Percentiles rank a stretch among this genome's conserved stretches.
Evolutionary conservation across 2,329 filamentous ascomycete species (phyloP).

Genomic region (Ophiosphaerella narmari): DNA sequence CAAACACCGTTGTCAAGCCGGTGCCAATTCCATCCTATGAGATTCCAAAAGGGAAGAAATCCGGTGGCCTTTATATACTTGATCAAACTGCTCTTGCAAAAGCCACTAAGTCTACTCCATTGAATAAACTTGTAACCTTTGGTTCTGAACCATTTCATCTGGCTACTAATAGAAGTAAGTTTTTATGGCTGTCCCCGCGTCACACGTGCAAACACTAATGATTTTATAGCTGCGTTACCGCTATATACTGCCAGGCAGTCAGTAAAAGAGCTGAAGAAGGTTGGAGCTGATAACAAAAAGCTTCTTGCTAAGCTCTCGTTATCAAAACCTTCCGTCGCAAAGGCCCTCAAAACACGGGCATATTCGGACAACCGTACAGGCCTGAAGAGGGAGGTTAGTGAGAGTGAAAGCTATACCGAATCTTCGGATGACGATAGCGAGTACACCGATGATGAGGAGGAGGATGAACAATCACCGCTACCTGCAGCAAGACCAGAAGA

Average conservation of each 20-base stretch:
- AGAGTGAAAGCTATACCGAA: slow-evolving; percentile 52
- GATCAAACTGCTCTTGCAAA: slow-evolving; percentile 48
- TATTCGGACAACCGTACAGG: slow-evolving; percentile 12
- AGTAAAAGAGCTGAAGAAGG: slow-evolving; percentile 51
- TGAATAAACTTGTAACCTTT: slow-evolving; percentile 52
- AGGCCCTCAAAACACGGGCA: slow-evolving; percentile 20
- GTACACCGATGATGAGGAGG: slow-evolving; percentile 60
- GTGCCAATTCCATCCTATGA: slow-evolving; percentile 37
- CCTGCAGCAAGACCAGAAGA: slow-evolving; percentile 58
- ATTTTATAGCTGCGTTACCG: slow-evolving; percentile 45
- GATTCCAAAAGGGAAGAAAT: slow-evolving; percentile 40
- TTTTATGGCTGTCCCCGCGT: slow-evolving; percentile 1
- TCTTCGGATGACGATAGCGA: slow-evolving; percentile 57
- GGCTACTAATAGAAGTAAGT: slow-evolving; percentile 52
- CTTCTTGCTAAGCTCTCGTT: slow-evolving; percentile 40
- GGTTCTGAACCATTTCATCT: slow-evolving; percentile 49
- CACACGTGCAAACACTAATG: slow-evolving; percentile 21
- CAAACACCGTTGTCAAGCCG: slow-evolving; percentile 22
- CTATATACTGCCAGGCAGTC: slow-evolving; percentile 51
- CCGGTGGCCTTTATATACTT: slow-evolving; percentile 50
- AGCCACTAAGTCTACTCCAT: slow-evolving; percentile 50
- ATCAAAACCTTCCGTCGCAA: slow-evolving; percentile 26
- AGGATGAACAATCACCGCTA: slow-evolving; percentile 60
- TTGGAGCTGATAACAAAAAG: slow-evolving; percentile 49
- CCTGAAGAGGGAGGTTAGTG: slow-evolving; percentile 42